Evolutionary conservation across 2,329 filamentous ascomycete species (phyloP), one percentile per base, ranked within the genome.

Genomic region (Xylariaceae sp.): DNA sequence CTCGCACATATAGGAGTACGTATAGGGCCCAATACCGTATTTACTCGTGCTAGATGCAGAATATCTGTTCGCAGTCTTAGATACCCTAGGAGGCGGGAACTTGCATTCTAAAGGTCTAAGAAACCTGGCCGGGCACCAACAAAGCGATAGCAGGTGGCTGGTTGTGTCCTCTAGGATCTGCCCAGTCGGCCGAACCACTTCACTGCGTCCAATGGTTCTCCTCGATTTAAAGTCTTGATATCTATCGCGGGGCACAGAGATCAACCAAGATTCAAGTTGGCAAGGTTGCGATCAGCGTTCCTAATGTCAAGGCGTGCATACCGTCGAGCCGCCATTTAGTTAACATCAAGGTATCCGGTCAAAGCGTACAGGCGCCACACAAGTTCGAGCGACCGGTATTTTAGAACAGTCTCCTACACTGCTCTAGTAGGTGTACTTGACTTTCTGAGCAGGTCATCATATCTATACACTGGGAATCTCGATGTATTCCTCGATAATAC

Each of bases 221-320:
- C 26, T 19, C 1, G 12, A 11, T 8, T 37, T 51, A n/a, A 14
- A 26, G 21, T 6, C 3, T 43, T 6, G 29, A 36, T 37, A 43
- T 44, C 21, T 55, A 29, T 45, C 33, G 46, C 46, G 9, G 36
- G 37, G n/a, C 12, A 14, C 19, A 17, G 31, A 21, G 40, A 45
- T 52, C 24, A 40, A 56, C 40, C 46, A 56, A 50, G 53, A 52
- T 46, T 19, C 26, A 12, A 19, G n/a, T 16, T 26, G 16, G 7
- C 28, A 17, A 46, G 41, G 34, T n/a, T n/a, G n/a, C 16, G 24
- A 21, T 41, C 24, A 29, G 17, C 39, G 17, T 36, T 24, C 8
- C 37, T 44, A 37, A 19, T 4, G 26, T 56, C 47, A 52, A 46
- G 28, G 47, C 53, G 53, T 52, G 53, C 53, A 52, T 55, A 24